A percentile compares a stretch with the other conserved stretches of the same genome.
Conservation (phyloP, 768 basidiomycete species). For the Floccularia luteovirens region DNA sequence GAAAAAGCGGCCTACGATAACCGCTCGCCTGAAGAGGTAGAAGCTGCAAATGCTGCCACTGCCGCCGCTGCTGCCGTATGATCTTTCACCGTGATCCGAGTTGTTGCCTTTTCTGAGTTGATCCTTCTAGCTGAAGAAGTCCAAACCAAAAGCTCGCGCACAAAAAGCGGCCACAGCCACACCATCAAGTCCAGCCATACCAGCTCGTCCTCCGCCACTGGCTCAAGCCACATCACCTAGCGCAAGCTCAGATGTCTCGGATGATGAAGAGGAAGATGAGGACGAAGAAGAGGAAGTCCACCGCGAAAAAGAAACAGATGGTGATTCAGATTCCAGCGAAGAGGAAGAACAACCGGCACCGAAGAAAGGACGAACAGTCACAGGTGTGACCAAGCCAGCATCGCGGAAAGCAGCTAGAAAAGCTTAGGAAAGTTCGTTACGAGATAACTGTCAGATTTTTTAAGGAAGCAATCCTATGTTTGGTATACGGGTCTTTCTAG, state of each 20-base stretch:
- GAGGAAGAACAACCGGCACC: conserved; percentile 22
- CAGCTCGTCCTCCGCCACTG: conserved; percentile 16
- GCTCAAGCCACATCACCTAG: conserved; percentile 17
- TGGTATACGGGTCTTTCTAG: too few species aligned
- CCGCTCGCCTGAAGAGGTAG: conserved; percentile 38
- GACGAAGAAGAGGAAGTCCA: conserved; percentile 30
- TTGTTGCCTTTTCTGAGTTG: conserved; percentile 4
- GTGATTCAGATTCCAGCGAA: conserved; percentile 17
- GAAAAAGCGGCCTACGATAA: conserved; percentile 63
- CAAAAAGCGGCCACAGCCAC: conserved; percentile 11
- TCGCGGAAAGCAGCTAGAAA: conserved; percentile 21
- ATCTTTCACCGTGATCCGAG: conserved; percentile 5
- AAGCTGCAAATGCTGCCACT: conserved; percentile 34
- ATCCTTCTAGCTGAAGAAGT: not conserved
- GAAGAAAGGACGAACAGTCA: conserved; percentile 21
- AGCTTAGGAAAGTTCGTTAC: conserved; percentile 9
- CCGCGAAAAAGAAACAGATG: conserved; percentile 12
- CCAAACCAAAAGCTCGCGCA: not conserved
- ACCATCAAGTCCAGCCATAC: conserved; percentile 8
- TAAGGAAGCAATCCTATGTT: too few species aligned
- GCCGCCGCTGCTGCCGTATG: conserved; percentile 32
- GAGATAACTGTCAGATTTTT: too few species aligned
- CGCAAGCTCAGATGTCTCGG: conserved; percentile 19
- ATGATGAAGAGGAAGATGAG: conserved; percentile 24
- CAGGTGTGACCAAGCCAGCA: conserved; percentile 10